Evolutionary conservation across 108 stramenopile species (phyloP), one percentile per base, ranked within the genome.

Genomic region (Cyclostephanos tholiformis): DNA sequence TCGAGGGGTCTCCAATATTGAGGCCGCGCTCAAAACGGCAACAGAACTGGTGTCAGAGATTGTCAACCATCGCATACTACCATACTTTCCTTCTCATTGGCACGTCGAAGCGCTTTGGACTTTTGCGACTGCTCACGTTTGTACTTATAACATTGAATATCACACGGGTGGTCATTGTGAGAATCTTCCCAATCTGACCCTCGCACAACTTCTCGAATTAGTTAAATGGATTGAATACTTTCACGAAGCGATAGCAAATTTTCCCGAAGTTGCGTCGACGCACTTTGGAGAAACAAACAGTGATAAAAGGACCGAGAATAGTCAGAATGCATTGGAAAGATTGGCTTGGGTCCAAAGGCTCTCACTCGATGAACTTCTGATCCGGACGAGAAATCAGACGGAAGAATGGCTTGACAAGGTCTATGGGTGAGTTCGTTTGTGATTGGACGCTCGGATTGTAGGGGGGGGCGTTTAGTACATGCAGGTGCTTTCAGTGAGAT

Each of bases 121-220:
- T 61, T 89, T 90, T 5, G 88, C 85, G 60, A 91, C 92, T 19
- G 91, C 94, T 2, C 88, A 91, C 48, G 90, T 95, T 1, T 91
- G 89, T 56, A 87, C 86, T 19, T 89, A 88, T 17, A 87, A 95
- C 59, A 92, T 95, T 65, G 64, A 92, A 23, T 89, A 95, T 41
- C 90, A 95, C 67, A 95, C 92, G 75, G 94, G 94, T 23, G 91
- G 89, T 10, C 87, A 95, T 63, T 91, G 91, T n/a, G 84, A 89
- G 66, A 85, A 87, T 36, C 69, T 95, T 0, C 88, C 88, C 12
- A 85, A 88, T 63, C 62, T 95, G 25, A 91, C 89, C 23, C 86
- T 91, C 30, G 88, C 94, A 4, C 94, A 95, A 71, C 75, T 95
- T 26, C 72, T 95, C n/a, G 94, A 95, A 71, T 63, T 95, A 43